Percentiles rank a stretch among this genome's conserved stretches.
phyloP scores from a whole-genome alignment of 192 early-diverging fungal species.

The Linnemannia elongata region DNA sequence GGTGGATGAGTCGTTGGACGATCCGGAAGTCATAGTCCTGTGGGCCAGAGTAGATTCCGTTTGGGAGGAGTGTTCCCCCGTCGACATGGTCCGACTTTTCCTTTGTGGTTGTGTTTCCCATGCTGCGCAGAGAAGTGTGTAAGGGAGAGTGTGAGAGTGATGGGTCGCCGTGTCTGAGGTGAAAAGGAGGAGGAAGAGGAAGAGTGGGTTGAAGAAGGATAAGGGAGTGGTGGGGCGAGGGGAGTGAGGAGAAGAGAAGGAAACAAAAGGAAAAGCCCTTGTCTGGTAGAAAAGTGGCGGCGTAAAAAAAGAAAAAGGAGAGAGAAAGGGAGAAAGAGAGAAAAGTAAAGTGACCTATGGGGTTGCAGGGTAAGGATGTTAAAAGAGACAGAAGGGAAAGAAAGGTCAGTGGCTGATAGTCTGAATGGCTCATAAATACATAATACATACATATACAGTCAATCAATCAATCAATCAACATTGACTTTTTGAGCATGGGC shows the following conservation, averaged over 20 bases:
- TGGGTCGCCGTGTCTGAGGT: neutral
- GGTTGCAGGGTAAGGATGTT: neutral
- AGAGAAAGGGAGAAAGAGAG: neutral
- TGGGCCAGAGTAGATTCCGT: conserved; percentile 76
- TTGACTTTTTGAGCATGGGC: neutral
- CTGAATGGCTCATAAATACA: neutral
- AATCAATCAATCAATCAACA: neutral
- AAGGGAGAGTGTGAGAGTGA: neutral
- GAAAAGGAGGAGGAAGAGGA: neutral
- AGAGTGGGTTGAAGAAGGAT: neutral
- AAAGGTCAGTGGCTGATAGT: neutral
- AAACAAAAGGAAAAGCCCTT: neutral
- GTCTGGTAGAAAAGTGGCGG: neutral
- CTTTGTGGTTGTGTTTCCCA: conserved; percentile 61
- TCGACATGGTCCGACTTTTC: conserved; percentile 68
- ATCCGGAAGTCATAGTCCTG: conserved; percentile 85
- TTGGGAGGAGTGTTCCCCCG: conserved; percentile 73
- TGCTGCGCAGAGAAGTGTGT: conserved; percentile 6
- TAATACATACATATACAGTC: no score
- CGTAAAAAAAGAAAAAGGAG: neutral
- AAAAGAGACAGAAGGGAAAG: no score
- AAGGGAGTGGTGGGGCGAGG: neutral
- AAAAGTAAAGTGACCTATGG: neutral
- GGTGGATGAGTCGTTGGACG: conserved; percentile 80
- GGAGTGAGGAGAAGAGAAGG: neutral